These are phyloP conservation scores for Aspergillus ibericus DNA, from an alignment of 2,329 filamentous ascomycete genomes.

Conservation along the genomic window DNA sequence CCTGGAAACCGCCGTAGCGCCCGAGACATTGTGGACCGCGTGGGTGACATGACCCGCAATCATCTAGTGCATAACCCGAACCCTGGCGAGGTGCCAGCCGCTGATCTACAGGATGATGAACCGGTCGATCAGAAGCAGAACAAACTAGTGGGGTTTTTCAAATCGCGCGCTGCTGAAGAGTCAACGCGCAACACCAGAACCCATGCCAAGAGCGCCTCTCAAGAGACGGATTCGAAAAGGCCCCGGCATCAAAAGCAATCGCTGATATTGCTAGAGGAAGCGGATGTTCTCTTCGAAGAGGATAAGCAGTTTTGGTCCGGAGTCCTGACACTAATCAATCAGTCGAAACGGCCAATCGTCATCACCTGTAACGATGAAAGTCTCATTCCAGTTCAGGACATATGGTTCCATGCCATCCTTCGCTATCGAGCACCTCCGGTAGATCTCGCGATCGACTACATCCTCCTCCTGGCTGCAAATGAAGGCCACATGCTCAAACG, in stretches of 20 bases:
- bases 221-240: constrained; percentile 35
- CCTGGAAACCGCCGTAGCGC: constrained; percentile 78
- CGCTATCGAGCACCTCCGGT: constrained; percentile 67
- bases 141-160: constrained; percentile 81
- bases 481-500: constrained; percentile 81
- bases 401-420: constrained; percentile 84
- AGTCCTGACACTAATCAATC: constrained; percentile 71
- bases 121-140: constrained; percentile 70
- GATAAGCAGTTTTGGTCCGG: constrained; percentile 94
- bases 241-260: constrained; percentile 76
- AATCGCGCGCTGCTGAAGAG: constrained; percentile 47
- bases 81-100: constrained; percentile 26
- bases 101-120: constrained; percentile 56
- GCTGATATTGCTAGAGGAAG: constrained; percentile 89
- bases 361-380: constrained; percentile 93
- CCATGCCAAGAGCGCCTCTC: constrained; percentile 23
- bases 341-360: constrained; percentile 88
- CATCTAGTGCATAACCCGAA: constrained; percentile 70
- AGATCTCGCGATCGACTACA: constrained; percentile 72
- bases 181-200: constrained; percentile 20
- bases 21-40: constrained; percentile 84
- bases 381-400: constrained; percentile 70
- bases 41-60: constrained; percentile 96
- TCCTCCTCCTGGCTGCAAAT: constrained; percentile 78
- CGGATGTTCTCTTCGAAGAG: constrained; percentile 90